Percentiles rank a stretch among this genome's conserved stretches.
phyloP scores from a whole-genome alignment of 805 yeast species.

The Scheffersomyces lignosus region DNA sequence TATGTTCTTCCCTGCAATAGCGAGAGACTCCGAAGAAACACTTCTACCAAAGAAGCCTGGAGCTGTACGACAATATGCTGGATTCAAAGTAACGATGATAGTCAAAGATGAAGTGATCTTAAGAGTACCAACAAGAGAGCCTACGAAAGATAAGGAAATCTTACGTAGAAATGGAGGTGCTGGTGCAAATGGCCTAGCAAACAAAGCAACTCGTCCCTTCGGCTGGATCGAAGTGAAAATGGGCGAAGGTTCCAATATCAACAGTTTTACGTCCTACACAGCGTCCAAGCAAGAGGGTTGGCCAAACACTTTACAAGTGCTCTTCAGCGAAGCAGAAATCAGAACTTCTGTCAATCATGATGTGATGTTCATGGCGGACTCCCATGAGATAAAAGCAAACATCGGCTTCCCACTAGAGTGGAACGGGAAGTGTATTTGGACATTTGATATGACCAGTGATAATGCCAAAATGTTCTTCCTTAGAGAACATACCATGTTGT shows the following conservation, averaged over 20 bases:
- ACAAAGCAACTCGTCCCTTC: slow-evolving; percentile 56
- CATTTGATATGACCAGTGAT: slow-evolving; percentile 50
- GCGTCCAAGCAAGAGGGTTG: slow-evolving; percentile 56
- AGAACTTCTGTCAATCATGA: slow-evolving; percentile 90
- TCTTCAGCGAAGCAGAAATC: slow-evolving; percentile 58
- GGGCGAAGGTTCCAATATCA: slow-evolving; percentile 50
- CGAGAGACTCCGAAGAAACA: slow-evolving; percentile 51
- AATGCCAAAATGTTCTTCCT: slow-evolving; percentile 63
- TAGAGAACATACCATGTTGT: slow-evolving; percentile 76
- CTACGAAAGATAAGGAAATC: slow-evolving; percentile 63
- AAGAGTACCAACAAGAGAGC: slow-evolving; percentile 81
- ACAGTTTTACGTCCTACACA: slow-evolving; percentile 48
- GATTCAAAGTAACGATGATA: slow-evolving; percentile 54
- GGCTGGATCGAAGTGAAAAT: slow-evolving; percentile 88
- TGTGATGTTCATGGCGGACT: slow-evolving; percentile 61
- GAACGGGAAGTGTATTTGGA: slow-evolving; percentile 80
- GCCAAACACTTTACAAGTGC: slow-evolving; percentile 47
- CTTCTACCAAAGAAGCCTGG: slow-evolving; percentile 43
- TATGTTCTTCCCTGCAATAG: slow-evolving; percentile 65
- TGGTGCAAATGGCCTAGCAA: slow-evolving; percentile 7
- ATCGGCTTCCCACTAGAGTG: slow-evolving; percentile 75
- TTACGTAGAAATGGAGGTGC: slow-evolving; percentile 13
- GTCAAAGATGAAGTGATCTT: slow-evolving; percentile 66
- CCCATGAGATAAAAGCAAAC: slow-evolving; percentile 54
- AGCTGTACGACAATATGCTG: slow-evolving; percentile 51